phyloP scores from a whole-genome alignment of 371 early-diverging fungal species.

The Nosema granulosis region DNA sequence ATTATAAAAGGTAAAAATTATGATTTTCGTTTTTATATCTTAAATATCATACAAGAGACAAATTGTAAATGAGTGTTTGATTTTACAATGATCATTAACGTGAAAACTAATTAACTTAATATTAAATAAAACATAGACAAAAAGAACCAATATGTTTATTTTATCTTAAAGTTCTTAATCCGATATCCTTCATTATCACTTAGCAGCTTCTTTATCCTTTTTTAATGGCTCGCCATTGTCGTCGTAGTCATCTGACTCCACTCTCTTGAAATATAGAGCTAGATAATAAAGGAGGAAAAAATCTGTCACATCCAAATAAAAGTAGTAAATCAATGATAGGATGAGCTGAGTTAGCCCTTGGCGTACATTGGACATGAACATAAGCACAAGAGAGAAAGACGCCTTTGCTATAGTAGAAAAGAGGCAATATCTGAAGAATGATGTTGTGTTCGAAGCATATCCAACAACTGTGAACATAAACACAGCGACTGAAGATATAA shows the following conservation, averaged over 20 bases:
- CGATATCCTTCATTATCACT: conserved; percentile 20
- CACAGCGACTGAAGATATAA: background rate
- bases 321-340: conserved; percentile 17
- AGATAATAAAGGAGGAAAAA: conserved; percentile 41
- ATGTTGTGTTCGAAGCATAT: background rate
- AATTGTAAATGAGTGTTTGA: too few species aligned
- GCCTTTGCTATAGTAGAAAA: background rate
- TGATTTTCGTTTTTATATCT: too few species aligned
- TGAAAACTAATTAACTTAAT: too few species aligned
- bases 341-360: conserved; percentile 16
- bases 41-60: too few species aligned
- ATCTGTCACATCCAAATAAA: conserved; percentile 6
- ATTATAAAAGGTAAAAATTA: too few species aligned
- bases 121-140: background rate
- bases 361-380: conserved; percentile 35
- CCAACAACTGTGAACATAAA: background rate
- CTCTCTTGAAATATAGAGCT: conserved; percentile 35
- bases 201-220: conserved; percentile 12
- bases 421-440: conserved; percentile 7
- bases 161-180: too few species aligned
- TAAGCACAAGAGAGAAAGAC: conserved; percentile 13
- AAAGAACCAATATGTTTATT: background rate
- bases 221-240: conserved; percentile 34
- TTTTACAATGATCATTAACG: too few species aligned
- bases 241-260: conserved; percentile 51